These are phyloP conservation scores for Paxillus involutus DNA, from an alignment of 768 basidiomycete species.

Conservation along the genomic window DNA sequence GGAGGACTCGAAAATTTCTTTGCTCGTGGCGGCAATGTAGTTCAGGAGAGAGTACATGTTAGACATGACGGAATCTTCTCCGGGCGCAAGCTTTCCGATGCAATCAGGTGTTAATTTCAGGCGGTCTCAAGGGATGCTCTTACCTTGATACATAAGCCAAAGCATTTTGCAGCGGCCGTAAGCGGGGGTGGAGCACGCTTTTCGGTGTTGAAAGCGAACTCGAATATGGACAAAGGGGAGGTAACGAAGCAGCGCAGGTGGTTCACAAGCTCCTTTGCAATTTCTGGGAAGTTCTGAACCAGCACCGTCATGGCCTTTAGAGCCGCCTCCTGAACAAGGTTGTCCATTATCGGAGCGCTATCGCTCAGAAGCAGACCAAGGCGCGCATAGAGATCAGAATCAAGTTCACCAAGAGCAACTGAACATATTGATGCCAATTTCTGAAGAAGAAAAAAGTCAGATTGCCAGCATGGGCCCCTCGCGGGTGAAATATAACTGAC, in stretches of 20 bases:
- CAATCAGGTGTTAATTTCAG: slow-evolving; percentile 3
- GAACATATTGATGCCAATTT: slow-evolving; percentile 86
- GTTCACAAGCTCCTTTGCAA: slow-evolving; percentile 69
- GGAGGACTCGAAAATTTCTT: slow-evolving; percentile 62
- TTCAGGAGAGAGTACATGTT: slow-evolving; percentile 97
- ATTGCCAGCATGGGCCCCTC: no score
- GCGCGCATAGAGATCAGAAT: slow-evolving; percentile 65
- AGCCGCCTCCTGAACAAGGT: slow-evolving; percentile 86
- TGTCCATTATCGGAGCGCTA: slow-evolving; percentile 78
- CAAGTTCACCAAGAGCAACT: slow-evolving; percentile 65
- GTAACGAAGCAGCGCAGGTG: slow-evolving; percentile 88
- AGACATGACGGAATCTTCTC: slow-evolving; percentile 88
- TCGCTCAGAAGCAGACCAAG: slow-evolving; percentile 78
- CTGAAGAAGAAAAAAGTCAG: slow-evolving; percentile 35
- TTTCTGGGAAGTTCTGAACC: slow-evolving; percentile 83
- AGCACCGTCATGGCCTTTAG: slow-evolving; percentile 82
- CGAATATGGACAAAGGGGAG: slow-evolving; percentile 84
- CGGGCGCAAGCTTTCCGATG: slow-evolving; percentile 65
- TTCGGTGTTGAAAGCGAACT: slow-evolving; percentile 77
- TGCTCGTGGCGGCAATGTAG: slow-evolving; percentile 82
- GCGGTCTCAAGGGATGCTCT: slow-evolving; percentile 3
- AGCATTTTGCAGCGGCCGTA: slow-evolving; percentile 83
- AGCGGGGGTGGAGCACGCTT: slow-evolving; percentile 76
- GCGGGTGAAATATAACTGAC: slow-evolving; percentile 39
- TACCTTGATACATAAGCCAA: slow-evolving; percentile 87